These are phyloP conservation scores for Hordeum vulgare DNA, from an alignment of 176 grass and related monocot species.

Conservation along the genomic window DNA sequence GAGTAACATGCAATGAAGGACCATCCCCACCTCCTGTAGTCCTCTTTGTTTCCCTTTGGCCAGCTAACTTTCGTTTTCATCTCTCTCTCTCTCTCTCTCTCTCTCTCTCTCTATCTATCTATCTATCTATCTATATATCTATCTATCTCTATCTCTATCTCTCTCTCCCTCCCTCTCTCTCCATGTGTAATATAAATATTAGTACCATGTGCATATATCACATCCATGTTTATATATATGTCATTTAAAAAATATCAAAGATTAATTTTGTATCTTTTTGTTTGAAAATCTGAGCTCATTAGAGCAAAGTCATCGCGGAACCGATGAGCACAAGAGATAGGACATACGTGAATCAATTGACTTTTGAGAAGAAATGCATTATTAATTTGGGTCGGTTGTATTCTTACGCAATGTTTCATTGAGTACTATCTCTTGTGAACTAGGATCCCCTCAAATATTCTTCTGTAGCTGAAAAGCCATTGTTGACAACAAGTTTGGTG, in stretches of 20 bases:
- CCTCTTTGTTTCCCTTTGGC: constrained; percentile 7
- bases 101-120: background rate
- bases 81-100: background rate
- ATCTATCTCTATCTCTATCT: background rate
- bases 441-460: constrained; percentile 3
- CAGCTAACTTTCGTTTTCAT: constrained; percentile 4
- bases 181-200: too few species aligned
- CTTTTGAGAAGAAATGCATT: background rate
- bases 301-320: background rate
- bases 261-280: background rate
- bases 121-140: too few species aligned
- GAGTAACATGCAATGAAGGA: background rate
- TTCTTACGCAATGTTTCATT: background rate
- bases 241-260: background rate
- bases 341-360: constrained; percentile 16
- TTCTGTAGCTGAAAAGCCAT: constrained; percentile 1
- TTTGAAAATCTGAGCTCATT: background rate
- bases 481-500: background rate
- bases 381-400: background rate
- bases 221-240: background rate
- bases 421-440: too few species aligned
- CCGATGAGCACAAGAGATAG: background rate
- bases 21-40: background rate
- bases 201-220: background rate
- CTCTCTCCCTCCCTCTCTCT: too few species aligned